Percentiles rank a stretch among this genome's conserved stretches.
phyloP scores from a whole-genome alignment of 2,329 filamentous ascomycete genomes.

The Pseudogymnoascus sp. region DNA sequence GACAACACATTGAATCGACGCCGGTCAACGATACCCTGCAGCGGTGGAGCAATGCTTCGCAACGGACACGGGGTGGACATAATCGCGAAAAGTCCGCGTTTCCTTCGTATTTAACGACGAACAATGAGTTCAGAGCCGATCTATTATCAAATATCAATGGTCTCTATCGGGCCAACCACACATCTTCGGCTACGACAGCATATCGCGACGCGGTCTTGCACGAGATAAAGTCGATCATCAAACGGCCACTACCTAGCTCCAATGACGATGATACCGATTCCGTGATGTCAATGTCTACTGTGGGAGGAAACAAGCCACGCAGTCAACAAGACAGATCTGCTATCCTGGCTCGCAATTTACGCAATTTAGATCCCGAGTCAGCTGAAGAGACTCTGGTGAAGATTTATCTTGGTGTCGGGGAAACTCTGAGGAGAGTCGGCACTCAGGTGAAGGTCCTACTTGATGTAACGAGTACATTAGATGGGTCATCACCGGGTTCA shows the following conservation, averaged over 20 bases:
- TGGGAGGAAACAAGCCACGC: constrained; percentile 56
- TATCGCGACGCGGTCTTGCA: constrained; percentile 78
- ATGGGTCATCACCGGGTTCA: constrained; percentile 30
- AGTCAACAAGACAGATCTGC: constrained; percentile 85
- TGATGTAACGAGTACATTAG: constrained; percentile 76
- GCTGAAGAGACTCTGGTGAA: constrained; percentile 74
- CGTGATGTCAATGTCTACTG: constrained; percentile 75
- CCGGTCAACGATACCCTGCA: constrained; percentile 66
- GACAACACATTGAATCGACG: constrained; percentile 69
- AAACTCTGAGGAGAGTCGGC: constrained; percentile 75
- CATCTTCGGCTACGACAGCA: constrained; percentile 69
- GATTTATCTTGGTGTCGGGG: constrained; percentile 81
- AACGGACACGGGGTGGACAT: constrained; percentile 61
- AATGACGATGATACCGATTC: constrained; percentile 91
- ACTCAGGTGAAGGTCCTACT: constrained; percentile 92
- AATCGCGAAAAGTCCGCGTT: constrained; percentile 59
- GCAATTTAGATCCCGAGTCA: constrained; percentile 73
- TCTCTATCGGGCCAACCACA: constrained; percentile 72
- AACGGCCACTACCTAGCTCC: constrained; percentile 79
- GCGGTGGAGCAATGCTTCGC: constrained; percentile 73
- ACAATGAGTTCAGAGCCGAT: constrained; percentile 60
- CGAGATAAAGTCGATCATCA: constrained; percentile 79
- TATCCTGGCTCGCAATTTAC: constrained; percentile 78
- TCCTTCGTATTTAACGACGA: constrained; percentile 71
- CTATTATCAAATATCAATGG: constrained; percentile 67